Evolutionary conservation across 140 eudicot genomes (phyloP).

Genomic region (Anethum foeniculum): DNA sequence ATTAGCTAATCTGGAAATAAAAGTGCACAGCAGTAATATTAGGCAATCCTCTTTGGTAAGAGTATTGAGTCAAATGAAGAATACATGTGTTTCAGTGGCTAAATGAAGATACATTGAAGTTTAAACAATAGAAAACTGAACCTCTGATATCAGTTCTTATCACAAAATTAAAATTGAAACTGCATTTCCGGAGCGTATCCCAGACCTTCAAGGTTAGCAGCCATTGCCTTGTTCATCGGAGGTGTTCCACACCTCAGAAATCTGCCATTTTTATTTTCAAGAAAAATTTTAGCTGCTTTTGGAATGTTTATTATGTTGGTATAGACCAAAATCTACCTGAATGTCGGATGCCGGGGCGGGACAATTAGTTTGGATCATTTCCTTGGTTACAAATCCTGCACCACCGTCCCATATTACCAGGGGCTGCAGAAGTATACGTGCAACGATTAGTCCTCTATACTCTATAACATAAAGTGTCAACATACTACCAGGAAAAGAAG

Average conservation of each 20-base stretch:
- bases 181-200: conserved; percentile 80
- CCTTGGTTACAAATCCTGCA: conserved; percentile 80
- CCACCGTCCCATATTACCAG: conserved; percentile 30
- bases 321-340: conserved; percentile 33
- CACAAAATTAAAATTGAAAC: conserved; percentile 56
- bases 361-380: conserved; percentile 65
- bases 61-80: not conserved
- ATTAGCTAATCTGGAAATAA: not conserved
- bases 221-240: conserved; percentile 97
- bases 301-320: not conserved
- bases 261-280: conserved; percentile 30
- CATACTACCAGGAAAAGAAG: not conserved
- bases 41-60: not conserved
- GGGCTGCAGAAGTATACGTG: not conserved
- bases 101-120: not conserved
- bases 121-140: not conserved
- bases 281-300: not conserved
- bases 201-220: conserved; percentile 76
- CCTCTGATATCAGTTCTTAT: not conserved
- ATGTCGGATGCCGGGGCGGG: conserved; percentile 78
- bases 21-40: not conserved
- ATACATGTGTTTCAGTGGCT: not conserved
- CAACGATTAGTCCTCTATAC: not conserved
- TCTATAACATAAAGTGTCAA: not conserved
- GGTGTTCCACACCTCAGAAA: conserved; percentile 67